Base-by-base conservation (phyloP, 148 eudicot species). In the Rhododendron ovatum region DNA sequence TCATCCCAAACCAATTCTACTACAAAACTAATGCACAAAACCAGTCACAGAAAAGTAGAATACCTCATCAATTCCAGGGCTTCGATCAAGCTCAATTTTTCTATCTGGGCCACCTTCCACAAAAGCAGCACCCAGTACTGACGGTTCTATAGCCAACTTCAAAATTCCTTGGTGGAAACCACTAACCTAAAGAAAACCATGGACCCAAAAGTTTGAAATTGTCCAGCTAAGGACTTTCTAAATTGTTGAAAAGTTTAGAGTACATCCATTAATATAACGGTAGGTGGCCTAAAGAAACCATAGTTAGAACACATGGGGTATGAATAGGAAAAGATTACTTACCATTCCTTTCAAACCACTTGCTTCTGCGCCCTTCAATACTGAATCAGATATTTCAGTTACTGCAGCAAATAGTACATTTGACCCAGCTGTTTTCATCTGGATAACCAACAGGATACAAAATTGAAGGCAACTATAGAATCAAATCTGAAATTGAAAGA, bases 101-200 rank as follows among this genome's bases (percentile, higher is more conserved):
- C 99, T 89, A 91, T 95, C 96, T 89, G 99, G 98, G 80, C 99
- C 99, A 86, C 99, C 99, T 93, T 97, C 98, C 90, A 95, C 86
- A 84, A 97, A 89, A 85, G 98, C 99, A 89, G 95, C 92, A 88
- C 99, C 93, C 47, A 97, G 89, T 47, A 97, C 82, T n/a, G 95
- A 91, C 30, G 99, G 99, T 84, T 97, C 99, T 98, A 97, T 95
- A 83, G 99, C 98, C 89, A 97, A 88, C 81, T 95, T 95, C 74
- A 97, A 90, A 85, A 97, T 91, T 87, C 99, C 99, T 88, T 97
- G 98, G 87, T 93, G 99, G 87, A 97, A 97, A 57, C 99, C 99
- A 91, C 67, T 91, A 84, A 94, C 89, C 99, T 97, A 85, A 17
- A 71, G 37, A 75, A 82, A 87, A 83, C 43, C 85, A 83, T 61